Evolutionary conservation across 2,329 filamentous ascomycete genomes (phyloP), one percentile per base, ranked within the genome.

Genomic region (Colletotrichum tanaceti): DNA sequence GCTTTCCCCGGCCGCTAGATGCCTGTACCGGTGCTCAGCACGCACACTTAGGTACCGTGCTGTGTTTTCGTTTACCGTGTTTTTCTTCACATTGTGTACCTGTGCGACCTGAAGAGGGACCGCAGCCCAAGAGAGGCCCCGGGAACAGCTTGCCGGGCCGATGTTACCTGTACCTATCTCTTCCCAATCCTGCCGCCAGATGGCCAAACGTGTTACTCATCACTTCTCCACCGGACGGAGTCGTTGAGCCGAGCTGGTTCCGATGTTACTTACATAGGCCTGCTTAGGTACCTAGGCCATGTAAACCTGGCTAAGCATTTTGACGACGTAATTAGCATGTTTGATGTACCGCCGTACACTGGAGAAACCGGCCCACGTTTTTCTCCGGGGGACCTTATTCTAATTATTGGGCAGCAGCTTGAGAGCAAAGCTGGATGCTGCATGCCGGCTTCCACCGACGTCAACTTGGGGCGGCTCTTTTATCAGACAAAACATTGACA

Each of bases 251-350:
- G 55, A 68, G 20, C 18, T 41, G 39, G 28, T 39, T n/a, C 44
- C 39, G 28, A 38, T 58, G 62, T 52, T 55, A 46, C 55, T 52
- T 55, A 46, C 55, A 60, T 43, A 65, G 52, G 28, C 43, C 32
- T 35, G 32, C 7, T 10, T 35, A n/a, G n/a, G n/a, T n/a, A 9
- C 24, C 4, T 64, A 41, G 61, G 18, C 24, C 43, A 47, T 60
- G 65, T 65, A 44, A 46, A 43, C 49, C 20, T 60, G 55, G 65
- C 65, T 65, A 68, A 65, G 65, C 65, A 68, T 65, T 68, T 65
- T 65, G 65, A 38, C 65, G 62, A 68, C 14, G 65, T 68, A n/a
- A n/a, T n/a, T n/a, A 54, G 43, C 65, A 65, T n/a, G 24, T 57
- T n/a, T n/a, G n/a, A n/a, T n/a, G n/a, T n/a, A n/a, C n/a, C n/a